Evolutionary conservation across 2,329 filamentous ascomycete species (phyloP).

Genomic region (Westerdykella sp.): DNA sequence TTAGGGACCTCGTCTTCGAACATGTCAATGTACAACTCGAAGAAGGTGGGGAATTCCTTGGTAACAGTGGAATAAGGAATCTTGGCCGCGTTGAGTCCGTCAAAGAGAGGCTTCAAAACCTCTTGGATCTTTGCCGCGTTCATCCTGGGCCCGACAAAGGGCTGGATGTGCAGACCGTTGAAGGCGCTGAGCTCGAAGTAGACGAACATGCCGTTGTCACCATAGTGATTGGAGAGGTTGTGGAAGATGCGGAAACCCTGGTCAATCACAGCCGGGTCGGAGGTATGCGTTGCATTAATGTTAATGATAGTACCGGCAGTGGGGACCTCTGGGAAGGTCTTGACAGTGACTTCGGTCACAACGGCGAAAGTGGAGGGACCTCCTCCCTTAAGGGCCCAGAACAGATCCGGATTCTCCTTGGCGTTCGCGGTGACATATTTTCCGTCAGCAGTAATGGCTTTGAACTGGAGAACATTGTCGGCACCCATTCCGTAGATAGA

Average conservation of each 20-base stretch:
- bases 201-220: conserved; percentile 30
- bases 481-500: conserved; percentile 34
- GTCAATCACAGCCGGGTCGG: conserved; percentile 22
- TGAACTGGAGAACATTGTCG: conserved; percentile 35
- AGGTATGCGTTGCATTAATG: conserved; percentile 33
- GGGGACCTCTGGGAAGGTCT: conserved; percentile 30
- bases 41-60: conserved; percentile 30
- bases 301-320: conserved; percentile 29
- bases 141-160: conserved; percentile 31
- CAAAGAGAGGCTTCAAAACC: conserved; percentile 24
- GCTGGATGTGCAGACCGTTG: conserved; percentile 26
- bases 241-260: conserved; percentile 30
- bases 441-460: conserved; percentile 37
- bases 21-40: conserved; percentile 33
- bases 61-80: conserved; percentile 27
- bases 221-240: conserved; percentile 29
- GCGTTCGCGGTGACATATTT: conserved; percentile 30
- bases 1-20: conserved; percentile 31
- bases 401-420: conserved; percentile 33
- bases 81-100: conserved; percentile 23
- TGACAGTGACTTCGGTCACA: conserved; percentile 28
- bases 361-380: conserved; percentile 29
- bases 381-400: conserved; percentile 33
- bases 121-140: conserved; percentile 18
- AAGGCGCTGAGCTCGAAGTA: conserved; percentile 26